Evolutionary conservation across 768 basidiomycete genomes (phyloP), one percentile per base, ranked within the genome.

Genomic region (Termitomyces titanicus): DNA sequence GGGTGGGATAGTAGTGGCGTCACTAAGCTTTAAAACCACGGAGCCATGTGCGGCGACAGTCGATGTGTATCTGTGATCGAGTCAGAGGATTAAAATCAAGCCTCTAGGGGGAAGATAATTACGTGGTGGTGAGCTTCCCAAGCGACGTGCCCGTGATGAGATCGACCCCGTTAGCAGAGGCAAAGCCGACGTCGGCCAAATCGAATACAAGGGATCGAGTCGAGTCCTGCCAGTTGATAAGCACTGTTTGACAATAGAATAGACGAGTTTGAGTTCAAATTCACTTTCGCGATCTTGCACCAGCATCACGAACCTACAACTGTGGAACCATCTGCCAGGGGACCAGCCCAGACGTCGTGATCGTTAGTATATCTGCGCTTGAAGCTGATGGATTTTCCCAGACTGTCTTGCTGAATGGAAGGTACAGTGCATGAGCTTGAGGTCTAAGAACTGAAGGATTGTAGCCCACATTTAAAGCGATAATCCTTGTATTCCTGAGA

Each of bases 321-420:
- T 24, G 71, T 78, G 5, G 77, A 78, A 25, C 76, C 77, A 63
- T 79, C 77, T 24, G 74, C 67, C 24, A 80, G 56, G n/a, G 76
- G 75, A 3, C 79, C 77, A 39, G 74, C 67, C 77, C 77, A 80
- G 12, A 79, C 73, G 58, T 80, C 79, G 51, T 75, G 70, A 55
- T 79, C 79, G 58, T 78, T 76, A 0, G 76, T 74, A 58, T 79
- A 79, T 43, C 79, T 74, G 43, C 78, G 74, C 60, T 66, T 75
- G 66, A 79, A 78, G 25, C 53, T 61, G 34, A 79, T 75, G 15
- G 77, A 76, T 63, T 68, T 73, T 25, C 77, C 79, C 18, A 78
- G 64, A 43, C 69, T 25, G 48, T 80, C 78, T 76, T 80, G 77
- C 77, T 79, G 54, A 31, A 38, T 8, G 24, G 11, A n/a, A 22